phyloP scores from a whole-genome alignment of 179 eudicot species.

The Beta lomatogona region DNA sequence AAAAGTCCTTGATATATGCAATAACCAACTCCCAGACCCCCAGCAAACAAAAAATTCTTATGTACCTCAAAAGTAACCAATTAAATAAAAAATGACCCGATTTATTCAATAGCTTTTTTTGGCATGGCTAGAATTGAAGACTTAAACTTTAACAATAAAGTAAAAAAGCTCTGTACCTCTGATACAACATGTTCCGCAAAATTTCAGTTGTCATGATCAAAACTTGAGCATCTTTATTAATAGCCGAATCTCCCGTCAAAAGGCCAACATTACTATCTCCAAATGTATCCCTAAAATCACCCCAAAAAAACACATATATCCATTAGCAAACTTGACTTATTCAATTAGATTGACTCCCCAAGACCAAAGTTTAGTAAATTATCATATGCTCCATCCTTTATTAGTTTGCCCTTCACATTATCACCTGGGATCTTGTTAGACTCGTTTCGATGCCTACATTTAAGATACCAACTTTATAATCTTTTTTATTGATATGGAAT shows the following conservation, averaged over 20 bases:
- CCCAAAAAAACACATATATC: background rate
- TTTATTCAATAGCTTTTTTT: background rate
- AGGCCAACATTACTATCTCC: conserved; percentile 95
- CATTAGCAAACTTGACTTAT: conserved; percentile 9
- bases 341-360: background rate
- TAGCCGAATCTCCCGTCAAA: conserved; percentile 94
- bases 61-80: background rate
- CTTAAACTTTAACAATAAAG: background rate
- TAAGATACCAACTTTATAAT: no score
- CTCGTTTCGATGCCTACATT: no score
- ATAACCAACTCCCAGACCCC: no score
- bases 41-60: no score
- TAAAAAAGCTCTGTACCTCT: conserved; percentile 47
- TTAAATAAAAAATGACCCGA: background rate
- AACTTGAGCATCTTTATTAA: conserved; percentile 93
- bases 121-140: background rate
- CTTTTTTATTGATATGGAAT: no score
- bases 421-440: no score
- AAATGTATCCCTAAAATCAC: conserved; percentile 68
- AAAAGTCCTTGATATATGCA: no score
- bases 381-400: no score
- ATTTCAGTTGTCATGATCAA: conserved; percentile 98
- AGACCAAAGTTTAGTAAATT: background rate
- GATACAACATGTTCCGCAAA: conserved; percentile 93
- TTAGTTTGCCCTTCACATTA: no score